Evolutionary conservation across 441 rosid species (phyloP).

Genomic region (Brassica balearica): DNA sequence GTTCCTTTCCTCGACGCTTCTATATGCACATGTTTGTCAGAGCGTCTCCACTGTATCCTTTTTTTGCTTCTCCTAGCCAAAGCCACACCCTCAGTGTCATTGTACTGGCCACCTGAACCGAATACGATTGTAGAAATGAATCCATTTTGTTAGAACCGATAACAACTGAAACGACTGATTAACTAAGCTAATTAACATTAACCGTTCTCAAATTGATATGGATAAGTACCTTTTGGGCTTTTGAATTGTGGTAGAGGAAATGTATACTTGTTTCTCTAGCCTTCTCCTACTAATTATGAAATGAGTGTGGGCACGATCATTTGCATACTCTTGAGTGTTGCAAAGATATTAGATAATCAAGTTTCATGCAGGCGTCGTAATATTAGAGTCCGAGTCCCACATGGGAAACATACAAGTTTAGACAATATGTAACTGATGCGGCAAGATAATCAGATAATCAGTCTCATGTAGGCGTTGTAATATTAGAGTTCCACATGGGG

Average conservation of each 20-base stretch:
- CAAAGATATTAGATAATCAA: conserved; percentile 64
- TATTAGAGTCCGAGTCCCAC: too few species aligned
- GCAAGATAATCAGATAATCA: too few species aligned
- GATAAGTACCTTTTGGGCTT: not conserved
- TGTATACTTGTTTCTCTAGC: not conserved
- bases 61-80: not conserved
- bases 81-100: not conserved
- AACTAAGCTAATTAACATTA: not conserved
- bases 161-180: not conserved
- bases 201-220: conserved; percentile 1
- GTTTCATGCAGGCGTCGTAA: conserved; percentile 48
- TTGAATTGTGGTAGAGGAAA: not conserved
- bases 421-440: too few species aligned
- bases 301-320: not conserved
- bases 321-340: conserved; percentile 65
- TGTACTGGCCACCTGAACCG: conserved; percentile 6
- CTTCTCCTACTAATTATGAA: not conserved
- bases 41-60: not conserved
- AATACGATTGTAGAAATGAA: not conserved
- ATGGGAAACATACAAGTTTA: too few species aligned
- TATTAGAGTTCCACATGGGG: not conserved
- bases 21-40: conserved; percentile 42
- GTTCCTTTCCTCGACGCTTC: conserved; percentile 75
- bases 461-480: too few species aligned
- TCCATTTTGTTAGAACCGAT: not conserved